A percentile compares a stretch with the other conserved stretches of the same genome.
These are phyloP conservation scores for Pseudozyma tsukubaensis DNA, from an alignment of 1,284 basidiomycete genomes.

Conservation along the genomic window DNA sequence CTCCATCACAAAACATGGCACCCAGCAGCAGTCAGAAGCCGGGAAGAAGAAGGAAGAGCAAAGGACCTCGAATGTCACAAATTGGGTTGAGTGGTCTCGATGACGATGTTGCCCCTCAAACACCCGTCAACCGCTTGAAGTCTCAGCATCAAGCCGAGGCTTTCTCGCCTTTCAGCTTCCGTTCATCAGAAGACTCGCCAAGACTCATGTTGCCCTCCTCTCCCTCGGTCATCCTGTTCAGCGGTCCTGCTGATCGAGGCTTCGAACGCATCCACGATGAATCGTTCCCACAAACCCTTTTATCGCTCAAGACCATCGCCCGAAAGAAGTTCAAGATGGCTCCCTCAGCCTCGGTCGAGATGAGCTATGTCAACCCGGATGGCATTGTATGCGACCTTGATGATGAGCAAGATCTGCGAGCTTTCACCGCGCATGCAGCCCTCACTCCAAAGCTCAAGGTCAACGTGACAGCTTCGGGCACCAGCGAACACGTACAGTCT, in stretches of 20 bases:
- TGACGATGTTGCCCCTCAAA: constrained; percentile 11
- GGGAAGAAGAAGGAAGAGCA: not conserved
- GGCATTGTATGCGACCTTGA: constrained; percentile 51
- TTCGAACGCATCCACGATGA: constrained; percentile 47
- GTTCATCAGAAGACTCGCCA: constrained; percentile 24
- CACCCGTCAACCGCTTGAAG: constrained; percentile 22
- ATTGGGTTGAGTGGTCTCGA: not conserved
- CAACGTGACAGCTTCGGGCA: constrained; percentile 21
- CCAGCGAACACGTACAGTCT: too few species aligned
- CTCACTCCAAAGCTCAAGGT: constrained; percentile 39
- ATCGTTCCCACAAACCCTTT: constrained; percentile 25
- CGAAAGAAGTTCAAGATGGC: constrained; percentile 40
- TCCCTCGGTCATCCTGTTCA: constrained; percentile 39
- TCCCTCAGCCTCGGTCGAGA: constrained; percentile 23
- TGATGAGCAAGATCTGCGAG: constrained; percentile 52
- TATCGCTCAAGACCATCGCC: constrained; percentile 24
- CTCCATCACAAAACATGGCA: not conserved
- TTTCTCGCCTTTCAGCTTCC: constrained; percentile 29
- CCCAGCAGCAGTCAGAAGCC: not conserved
- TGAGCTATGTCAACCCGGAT: constrained; percentile 53
- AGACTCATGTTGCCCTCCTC: constrained; percentile 15
- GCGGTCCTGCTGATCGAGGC: constrained; percentile 28
- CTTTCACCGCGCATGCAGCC: constrained; percentile 49
- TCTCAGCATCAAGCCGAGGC: constrained; percentile 8
- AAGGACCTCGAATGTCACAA: constrained; percentile 1